Evolutionary conservation across 2,329 filamentous ascomycete genomes (phyloP).

Genomic region (Pseudodiploospora longispora): DNA sequence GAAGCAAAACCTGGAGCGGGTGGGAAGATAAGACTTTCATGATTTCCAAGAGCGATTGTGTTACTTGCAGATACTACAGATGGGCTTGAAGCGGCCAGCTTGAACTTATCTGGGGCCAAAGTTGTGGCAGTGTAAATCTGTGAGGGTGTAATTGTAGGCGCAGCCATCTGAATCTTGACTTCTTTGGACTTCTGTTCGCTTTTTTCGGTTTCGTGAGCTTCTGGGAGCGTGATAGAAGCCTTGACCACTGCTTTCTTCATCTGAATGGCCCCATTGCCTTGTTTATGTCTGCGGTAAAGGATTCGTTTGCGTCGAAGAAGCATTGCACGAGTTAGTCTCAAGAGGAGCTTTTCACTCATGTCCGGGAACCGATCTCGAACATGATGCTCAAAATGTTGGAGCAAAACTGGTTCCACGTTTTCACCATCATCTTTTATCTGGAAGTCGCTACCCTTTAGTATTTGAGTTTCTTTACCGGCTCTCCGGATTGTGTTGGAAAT

Average conservation of each 20-base stretch:
- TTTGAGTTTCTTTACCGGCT: constrained; percentile 9
- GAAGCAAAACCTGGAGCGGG: too few relatives aligned
- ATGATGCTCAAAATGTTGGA: constrained; percentile 5
- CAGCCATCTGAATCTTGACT: too few relatives aligned
- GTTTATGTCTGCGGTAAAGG: constrained; percentile 7
- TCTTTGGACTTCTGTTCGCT: too few relatives aligned
- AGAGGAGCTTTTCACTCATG: constrained; percentile 1
- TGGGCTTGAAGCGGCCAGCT: too few relatives aligned
- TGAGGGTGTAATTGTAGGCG: too few relatives aligned
- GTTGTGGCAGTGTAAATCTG: too few relatives aligned
- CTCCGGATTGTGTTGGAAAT: constrained; percentile 14
- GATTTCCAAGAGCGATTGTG: too few relatives aligned
- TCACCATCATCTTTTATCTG: constrained; percentile 9
- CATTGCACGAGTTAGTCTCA: constrained; percentile 9
- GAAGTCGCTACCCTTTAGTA: constrained; percentile 2
- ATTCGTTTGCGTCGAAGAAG: constrained; percentile 9
- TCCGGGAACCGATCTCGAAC: constrained; percentile 9
- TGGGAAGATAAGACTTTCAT: too few relatives aligned
- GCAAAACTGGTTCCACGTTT: constrained; percentile 5
- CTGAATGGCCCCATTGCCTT: constrained; percentile 3
- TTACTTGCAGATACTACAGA: too few relatives aligned
- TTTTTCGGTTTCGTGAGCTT: too few relatives aligned
- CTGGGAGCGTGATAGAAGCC: too few relatives aligned
- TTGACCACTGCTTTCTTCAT: not conserved
- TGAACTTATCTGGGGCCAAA: too few relatives aligned